phyloP scores from a whole-genome alignment of 1,139 yeast species.

The Kluyveromyces sp. region DNA sequence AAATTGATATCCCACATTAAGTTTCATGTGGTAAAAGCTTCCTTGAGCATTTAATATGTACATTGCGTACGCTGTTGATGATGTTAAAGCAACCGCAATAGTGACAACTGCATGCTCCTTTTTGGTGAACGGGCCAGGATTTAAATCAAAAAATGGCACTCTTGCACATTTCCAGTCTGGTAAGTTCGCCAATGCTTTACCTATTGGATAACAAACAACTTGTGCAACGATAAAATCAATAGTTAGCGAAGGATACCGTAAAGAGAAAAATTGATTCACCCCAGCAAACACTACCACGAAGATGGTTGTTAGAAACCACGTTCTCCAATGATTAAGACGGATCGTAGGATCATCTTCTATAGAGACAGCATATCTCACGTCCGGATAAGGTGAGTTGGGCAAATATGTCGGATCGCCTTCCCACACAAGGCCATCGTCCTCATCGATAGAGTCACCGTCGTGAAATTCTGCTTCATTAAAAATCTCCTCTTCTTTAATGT shows the following conservation, averaged over 20 bases:
- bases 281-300: constrained; percentile 53
- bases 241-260: constrained; percentile 46
- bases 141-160: background rate
- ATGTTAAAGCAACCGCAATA: constrained; percentile 36
- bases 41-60: constrained; percentile 42
- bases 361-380: constrained; percentile 51
- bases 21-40: constrained; percentile 36
- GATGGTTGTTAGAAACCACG: constrained; percentile 45
- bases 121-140: constrained; percentile 51
- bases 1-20: constrained; percentile 43
- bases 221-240: constrained; percentile 45
- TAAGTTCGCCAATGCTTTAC: constrained; percentile 33
- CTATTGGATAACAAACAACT: constrained; percentile 51
- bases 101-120: constrained; percentile 66
- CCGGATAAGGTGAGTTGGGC: constrained; percentile 52
- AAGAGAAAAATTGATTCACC: constrained; percentile 50
- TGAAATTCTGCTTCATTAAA: background rate
- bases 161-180: background rate
- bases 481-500: background rate
- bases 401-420: constrained; percentile 28
- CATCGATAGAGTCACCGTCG: background rate
- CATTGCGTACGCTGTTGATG: constrained; percentile 38
- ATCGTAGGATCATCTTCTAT: constrained; percentile 44
- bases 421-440: constrained; percentile 8
- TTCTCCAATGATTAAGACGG: constrained; percentile 50